phyloP scores from a whole-genome alignment of 805 yeast species.

The Pichia thaimueangensis region DNA sequence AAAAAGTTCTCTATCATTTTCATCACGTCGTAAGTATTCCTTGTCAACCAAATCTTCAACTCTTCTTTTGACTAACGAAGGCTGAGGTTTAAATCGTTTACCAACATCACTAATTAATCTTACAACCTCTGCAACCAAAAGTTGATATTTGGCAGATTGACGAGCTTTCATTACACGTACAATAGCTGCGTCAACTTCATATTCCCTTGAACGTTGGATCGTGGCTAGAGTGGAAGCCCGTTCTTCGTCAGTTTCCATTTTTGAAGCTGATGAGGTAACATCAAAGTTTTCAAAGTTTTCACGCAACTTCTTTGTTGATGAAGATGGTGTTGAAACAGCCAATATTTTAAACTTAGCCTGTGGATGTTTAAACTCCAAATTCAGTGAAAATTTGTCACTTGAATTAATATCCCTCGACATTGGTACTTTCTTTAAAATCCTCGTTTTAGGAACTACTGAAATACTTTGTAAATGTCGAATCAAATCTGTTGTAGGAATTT shows the following conservation, averaged over 20 bases:
- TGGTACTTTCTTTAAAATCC: conserved; percentile 70
- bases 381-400: conserved; percentile 59
- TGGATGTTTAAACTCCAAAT: conserved; percentile 62
- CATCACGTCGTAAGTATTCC: conserved; percentile 73
- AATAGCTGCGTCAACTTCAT: conserved; percentile 76
- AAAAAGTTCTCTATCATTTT: conserved; percentile 50
- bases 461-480: conserved; percentile 71
- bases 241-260: conserved; percentile 49
- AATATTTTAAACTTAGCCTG: conserved; percentile 66
- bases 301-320: not conserved
- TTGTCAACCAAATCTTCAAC: conserved; percentile 71
- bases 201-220: conserved; percentile 56
- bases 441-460: conserved; percentile 74
- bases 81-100: conserved; percentile 63
- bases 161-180: conserved; percentile 84
- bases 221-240: conserved; percentile 46
- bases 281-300: conserved; percentile 1
- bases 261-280: conserved; percentile 15
- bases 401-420: conserved; percentile 63
- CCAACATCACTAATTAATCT: conserved; percentile 43
- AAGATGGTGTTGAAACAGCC: conserved; percentile 43
- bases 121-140: conserved; percentile 54
- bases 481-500: conserved; percentile 68
- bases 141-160: conserved; percentile 53
- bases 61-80: conserved; percentile 60